These are phyloP conservation scores for Aristolochia fimbriata DNA, from an alignment of 164 flowering plant genomes.

Conservation along the genomic window DNA sequence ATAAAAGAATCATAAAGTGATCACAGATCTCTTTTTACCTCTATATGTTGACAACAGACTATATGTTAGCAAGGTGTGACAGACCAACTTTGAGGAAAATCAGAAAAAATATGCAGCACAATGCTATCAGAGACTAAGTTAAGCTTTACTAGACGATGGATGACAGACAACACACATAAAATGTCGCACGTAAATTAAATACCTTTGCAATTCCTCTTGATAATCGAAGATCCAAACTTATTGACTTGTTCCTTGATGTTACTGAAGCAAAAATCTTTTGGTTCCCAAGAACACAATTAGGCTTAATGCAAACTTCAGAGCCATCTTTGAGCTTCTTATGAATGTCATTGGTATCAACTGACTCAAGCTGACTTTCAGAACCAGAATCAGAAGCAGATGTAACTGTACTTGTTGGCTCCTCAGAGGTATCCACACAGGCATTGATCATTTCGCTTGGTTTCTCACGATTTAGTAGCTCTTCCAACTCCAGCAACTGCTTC, in stretches of 20 bases:
- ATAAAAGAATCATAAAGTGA: too few relatives aligned
- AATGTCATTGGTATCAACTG: slow-evolving; percentile 14
- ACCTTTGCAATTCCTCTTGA: slow-evolving; percentile 94
- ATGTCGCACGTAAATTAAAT: not conserved
- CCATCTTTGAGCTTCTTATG: slow-evolving; percentile 14
- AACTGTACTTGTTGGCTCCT: slow-evolving; percentile 21
- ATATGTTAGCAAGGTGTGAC: too few relatives aligned
- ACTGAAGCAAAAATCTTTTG: slow-evolving; percentile 40
- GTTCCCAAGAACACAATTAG: slow-evolving; percentile 28
- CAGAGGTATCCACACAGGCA: slow-evolving; percentile 16
- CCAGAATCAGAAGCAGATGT: slow-evolving; percentile 18
- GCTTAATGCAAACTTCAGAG: slow-evolving; percentile 14
- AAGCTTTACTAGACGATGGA: too few relatives aligned
- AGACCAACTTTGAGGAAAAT: too few relatives aligned
- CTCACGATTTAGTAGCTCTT: slow-evolving; percentile 54
- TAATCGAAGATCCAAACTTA: slow-evolving; percentile 79
- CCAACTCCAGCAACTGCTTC: slow-evolving; percentile 78
- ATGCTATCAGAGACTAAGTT: too few relatives aligned
- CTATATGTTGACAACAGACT: too few relatives aligned
- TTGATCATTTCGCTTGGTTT: slow-evolving; percentile 22
- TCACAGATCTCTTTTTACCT: too few relatives aligned
- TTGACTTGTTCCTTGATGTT: slow-evolving; percentile 56
- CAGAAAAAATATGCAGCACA: too few relatives aligned
- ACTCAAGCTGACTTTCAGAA: slow-evolving; percentile 11
- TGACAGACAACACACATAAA: too few relatives aligned